Base-by-base conservation (phyloP, 768 basidiomycete species). In the Agaricus subrufescens region DNA sequence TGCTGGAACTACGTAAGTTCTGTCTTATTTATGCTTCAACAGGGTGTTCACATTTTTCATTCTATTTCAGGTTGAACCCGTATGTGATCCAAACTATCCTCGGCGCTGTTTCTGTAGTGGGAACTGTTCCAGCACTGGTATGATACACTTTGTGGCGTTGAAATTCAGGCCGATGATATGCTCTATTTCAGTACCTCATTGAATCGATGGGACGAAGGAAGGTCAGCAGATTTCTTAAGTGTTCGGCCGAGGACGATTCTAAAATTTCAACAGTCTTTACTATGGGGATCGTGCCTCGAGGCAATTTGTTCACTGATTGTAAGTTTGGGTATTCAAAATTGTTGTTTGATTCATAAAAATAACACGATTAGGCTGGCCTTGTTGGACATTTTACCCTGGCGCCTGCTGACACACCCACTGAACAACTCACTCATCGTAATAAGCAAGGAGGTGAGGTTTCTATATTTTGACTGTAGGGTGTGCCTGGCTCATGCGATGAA, bases 61-160 rank as follows among this genome's bases (percentile, higher is more conserved):
- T 52, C 15, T 44, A 54, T 25, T 54, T 56, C 14, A 82, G 79
- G n/a, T 70, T 90, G 54, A 77, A 75, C 5, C 81, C 89, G 0
- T 90, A 86, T 70, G 76, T 83, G n/a, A 88, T 90, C 60, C 89
- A 89, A 64, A 77, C 80, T 8, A 85, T 89, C 55, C 74, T 90
- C 25, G 87, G 87, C n/a, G 87, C 72, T 0, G 86, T 91, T 9
- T 88, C 87, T 1, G 83, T 91, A 9, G 79, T 75, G 25, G 87
- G 84, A 25, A 88, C 88, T 9, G 61, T 91, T 48, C 89, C 90
- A 27, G 86, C 87, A 1, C 67, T 91, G 54, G 78, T 77, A 56
- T 52, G 73, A 63, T 72, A 25, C 46, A 19, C 37, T 30, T 25
- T 12, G 14, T 34, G 7, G 31, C 42, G 12, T 27, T n/a, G 34